Conservation (phyloP, 345 rosid genomes). For the Camelina sativa region DNA sequence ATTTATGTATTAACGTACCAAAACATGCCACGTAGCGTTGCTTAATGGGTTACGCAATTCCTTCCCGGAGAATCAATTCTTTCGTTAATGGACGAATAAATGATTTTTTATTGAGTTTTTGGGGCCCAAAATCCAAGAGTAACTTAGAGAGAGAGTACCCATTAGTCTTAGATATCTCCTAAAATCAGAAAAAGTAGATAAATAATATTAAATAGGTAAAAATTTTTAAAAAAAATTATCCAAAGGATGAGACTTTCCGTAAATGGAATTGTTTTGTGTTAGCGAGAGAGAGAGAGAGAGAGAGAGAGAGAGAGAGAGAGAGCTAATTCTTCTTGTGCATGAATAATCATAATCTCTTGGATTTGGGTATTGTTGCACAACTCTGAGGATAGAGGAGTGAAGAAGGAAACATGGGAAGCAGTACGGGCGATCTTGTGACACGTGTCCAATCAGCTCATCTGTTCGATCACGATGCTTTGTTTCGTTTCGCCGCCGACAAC, state of each 20-base stretch:
- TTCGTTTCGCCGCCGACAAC: slow-evolving; percentile 59
- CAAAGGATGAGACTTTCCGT: background rate
- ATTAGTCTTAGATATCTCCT: background rate
- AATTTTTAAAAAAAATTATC: too few species aligned
- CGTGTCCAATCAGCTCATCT: slow-evolving; percentile 56
- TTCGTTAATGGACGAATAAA: too few species aligned
- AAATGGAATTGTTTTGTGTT: background rate
- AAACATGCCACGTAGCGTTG: too few species aligned
- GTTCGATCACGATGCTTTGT: slow-evolving; percentile 67
- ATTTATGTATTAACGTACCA: too few species aligned
- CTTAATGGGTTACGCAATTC: too few species aligned
- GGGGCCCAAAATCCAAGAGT: too few species aligned
- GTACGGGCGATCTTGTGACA: slow-evolving; percentile 62
- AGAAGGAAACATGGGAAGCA: slow-evolving; percentile 54
- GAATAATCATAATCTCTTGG: background rate
- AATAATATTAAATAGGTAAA: background rate
- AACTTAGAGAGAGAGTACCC: too few species aligned
- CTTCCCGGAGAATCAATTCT: too few species aligned
- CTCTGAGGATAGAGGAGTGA: slow-evolving; percentile 19
- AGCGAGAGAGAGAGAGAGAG: too few species aligned
- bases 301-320: too few species aligned
- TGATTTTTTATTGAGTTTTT: too few species aligned
- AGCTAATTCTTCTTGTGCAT: background rate
- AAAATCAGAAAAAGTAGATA: background rate
- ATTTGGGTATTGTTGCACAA: slow-evolving; percentile 1